Percentiles rank a stretch among this genome's conserved stretches.
phyloP scores from a whole-genome alignment of 2,329 filamentous ascomycete species.

The Rugonectria rugulosa region DNA sequence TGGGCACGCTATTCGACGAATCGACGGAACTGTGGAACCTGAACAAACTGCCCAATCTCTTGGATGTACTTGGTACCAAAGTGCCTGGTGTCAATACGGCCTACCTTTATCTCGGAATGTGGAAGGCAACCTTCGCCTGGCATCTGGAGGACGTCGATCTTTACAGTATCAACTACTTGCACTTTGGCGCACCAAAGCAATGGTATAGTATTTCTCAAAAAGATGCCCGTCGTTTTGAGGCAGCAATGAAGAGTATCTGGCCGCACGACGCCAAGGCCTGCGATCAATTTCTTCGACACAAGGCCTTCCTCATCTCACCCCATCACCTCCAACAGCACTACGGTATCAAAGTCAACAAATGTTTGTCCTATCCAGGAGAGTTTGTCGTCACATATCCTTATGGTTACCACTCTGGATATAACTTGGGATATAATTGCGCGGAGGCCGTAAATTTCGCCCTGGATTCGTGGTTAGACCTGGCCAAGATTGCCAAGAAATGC shows the following conservation, averaged over 20 bases:
- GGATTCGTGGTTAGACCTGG: constrained; percentile 94
- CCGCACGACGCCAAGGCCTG: constrained; percentile 94
- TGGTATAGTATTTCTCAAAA: constrained; percentile 99
- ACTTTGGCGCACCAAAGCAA: constrained; percentile 97
- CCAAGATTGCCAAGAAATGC: constrained; percentile 94
- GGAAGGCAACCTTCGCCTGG: constrained; percentile 99
- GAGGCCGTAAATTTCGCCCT: constrained; percentile 99
- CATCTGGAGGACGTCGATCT: constrained; percentile 98
- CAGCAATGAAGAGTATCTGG: constrained; percentile 95
- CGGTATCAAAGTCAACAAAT: constrained; percentile 94
- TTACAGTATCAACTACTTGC: constrained; percentile 99
- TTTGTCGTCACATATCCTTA: constrained; percentile 99
- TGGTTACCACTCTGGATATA: constrained; percentile 97
- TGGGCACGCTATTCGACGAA: constrained; percentile 92
- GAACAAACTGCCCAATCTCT: constrained; percentile 89
- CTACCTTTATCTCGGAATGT: constrained; percentile 98
- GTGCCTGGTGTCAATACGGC: constrained; percentile 98
- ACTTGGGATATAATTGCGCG: constrained; percentile 97
- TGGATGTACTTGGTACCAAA: constrained; percentile 93
- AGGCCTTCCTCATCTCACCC: constrained; percentile 95
- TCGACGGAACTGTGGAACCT: constrained; percentile 88
- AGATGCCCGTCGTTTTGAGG: constrained; percentile 90
- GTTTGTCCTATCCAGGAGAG: constrained; percentile 94
- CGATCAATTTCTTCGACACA: constrained; percentile 95
- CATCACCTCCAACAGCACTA: constrained; percentile 86